A percentile compares a stretch with the other conserved stretches of the same genome.
Evolutionary conservation across 2,329 filamentous ascomycete genomes (phyloP).

Genomic region (Chaetomiaceae sp.): DNA sequence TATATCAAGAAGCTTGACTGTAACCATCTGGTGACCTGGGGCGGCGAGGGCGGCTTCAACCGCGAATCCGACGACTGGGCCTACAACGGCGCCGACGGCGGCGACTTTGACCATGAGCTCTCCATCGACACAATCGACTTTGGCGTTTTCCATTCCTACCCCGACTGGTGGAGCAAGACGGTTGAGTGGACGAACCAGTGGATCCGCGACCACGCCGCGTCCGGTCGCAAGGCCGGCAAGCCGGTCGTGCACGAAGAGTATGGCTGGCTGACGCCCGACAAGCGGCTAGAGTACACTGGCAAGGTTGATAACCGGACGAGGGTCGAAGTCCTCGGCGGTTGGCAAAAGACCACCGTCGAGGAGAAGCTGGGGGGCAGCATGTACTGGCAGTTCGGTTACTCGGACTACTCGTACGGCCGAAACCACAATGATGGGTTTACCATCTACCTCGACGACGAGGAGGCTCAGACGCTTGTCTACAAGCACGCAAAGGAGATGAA

Average conservation of each 20-base stretch:
- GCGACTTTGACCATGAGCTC: conserved; percentile 51
- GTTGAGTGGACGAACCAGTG: conserved; percentile 50
- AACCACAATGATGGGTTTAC: conserved; percentile 56
- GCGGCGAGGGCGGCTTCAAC: conserved; percentile 57
- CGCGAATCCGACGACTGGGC: conserved; percentile 39
- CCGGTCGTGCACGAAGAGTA: conserved; percentile 55
- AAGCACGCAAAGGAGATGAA: conserved; percentile 41
- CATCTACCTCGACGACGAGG: conserved; percentile 48
- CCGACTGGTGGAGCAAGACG: conserved; percentile 52
- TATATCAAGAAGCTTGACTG: conserved; percentile 50
- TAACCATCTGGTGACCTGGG: conserved; percentile 51
- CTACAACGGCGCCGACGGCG: conserved; percentile 47
- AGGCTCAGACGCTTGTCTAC: conserved; percentile 43
- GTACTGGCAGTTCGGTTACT: conserved; percentile 54
- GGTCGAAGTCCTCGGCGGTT: conserved; percentile 42
- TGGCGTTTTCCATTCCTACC: conserved; percentile 52
- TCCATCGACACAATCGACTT: conserved; percentile 48
- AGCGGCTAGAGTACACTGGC: conserved; percentile 43
- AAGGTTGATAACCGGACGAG: conserved; percentile 41
- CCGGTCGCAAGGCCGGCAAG: conserved; percentile 41
- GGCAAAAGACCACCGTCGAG: conserved; percentile 46
- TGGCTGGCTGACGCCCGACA: conserved; percentile 49
- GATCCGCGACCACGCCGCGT: conserved; percentile 49
- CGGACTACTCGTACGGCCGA: conserved; percentile 47
- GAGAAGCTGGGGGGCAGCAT: conserved; percentile 46